phyloP scores from a whole-genome alignment of 805 yeast genomes.

The Zygoascus ofunaensis region DNA sequence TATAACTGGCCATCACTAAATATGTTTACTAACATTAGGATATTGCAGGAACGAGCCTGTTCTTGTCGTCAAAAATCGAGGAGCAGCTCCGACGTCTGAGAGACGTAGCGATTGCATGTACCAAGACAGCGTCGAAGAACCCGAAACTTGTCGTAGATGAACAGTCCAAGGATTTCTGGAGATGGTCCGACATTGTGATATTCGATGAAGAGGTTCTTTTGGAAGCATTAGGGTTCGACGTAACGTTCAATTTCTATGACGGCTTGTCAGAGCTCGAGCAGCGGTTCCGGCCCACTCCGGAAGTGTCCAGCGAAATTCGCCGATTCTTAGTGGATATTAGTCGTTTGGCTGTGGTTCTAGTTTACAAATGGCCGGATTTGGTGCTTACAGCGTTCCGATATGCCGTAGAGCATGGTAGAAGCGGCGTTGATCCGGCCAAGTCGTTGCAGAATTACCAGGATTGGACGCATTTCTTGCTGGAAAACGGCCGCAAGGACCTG shows the following conservation, averaged over 20 bases:
- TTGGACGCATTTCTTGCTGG: neutral
- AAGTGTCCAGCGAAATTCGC: neutral
- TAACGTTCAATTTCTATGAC: conserved; percentile 18
- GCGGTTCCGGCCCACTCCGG: neutral
- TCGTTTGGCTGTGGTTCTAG: conserved; percentile 28
- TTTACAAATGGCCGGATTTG: conserved; percentile 20
- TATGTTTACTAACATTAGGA: conserved; percentile 22
- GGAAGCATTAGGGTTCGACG: conserved; percentile 41
- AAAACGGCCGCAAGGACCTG: neutral
- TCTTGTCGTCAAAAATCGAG: conserved; percentile 46
- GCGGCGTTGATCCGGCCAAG: neutral
- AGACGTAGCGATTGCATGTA: conserved; percentile 43
- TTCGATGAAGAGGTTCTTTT: conserved; percentile 38
- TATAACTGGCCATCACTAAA: no score
- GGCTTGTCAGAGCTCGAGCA: conserved; percentile 2
- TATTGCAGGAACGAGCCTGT: conserved; percentile 41
- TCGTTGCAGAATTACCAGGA: neutral
- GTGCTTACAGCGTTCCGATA: conserved; percentile 29
- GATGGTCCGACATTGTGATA: conserved; percentile 41
- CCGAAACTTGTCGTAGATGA: conserved; percentile 34
- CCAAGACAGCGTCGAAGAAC: conserved; percentile 38
- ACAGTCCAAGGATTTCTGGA: conserved; percentile 40
- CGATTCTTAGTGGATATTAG: conserved; percentile 29
- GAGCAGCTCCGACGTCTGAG: conserved; percentile 41
- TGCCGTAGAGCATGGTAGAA: neutral